Conservation (phyloP, 2,329 filamentous ascomycete species). For the Fusarium camptoceras region DNA sequence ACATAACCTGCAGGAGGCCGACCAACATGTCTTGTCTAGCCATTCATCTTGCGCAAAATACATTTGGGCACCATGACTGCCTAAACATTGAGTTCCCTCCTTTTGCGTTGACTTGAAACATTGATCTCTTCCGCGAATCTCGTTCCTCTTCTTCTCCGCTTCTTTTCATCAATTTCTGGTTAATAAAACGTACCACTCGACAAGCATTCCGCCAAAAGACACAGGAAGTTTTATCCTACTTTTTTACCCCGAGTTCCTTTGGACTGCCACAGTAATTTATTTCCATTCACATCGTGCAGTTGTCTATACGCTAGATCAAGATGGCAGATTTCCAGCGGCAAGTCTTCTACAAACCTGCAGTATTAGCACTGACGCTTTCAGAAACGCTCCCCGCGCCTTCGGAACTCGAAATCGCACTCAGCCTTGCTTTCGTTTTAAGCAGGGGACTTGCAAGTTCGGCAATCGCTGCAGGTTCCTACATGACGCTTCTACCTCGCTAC, state of each 20-base stretch:
- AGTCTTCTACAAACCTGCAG: background rate
- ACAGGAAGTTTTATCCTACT: background rate
- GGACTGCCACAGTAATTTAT: background rate
- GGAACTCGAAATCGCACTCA: background rate
- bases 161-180: background rate
- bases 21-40: background rate
- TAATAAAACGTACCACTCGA: background rate
- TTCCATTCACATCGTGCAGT: background rate
- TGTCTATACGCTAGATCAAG: background rate
- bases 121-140: background rate
- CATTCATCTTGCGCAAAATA: background rate
- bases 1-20: background rate
- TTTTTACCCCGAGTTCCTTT: background rate
- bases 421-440: background rate
- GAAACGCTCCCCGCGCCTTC: background rate
- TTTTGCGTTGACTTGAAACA: background rate
- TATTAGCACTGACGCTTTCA: background rate
- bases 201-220: background rate
- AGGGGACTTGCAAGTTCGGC: background rate
- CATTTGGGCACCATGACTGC: background rate
- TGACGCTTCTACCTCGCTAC: background rate
- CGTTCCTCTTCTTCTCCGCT: background rate
- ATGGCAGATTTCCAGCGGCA: background rate
- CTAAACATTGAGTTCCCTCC: background rate
- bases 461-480: background rate